A percentile compares a stretch with the other conserved stretches of the same genome.
phyloP scores from a whole-genome alignment of 2,329 filamentous ascomycete genomes.

The Monilinia laxa region DNA sequence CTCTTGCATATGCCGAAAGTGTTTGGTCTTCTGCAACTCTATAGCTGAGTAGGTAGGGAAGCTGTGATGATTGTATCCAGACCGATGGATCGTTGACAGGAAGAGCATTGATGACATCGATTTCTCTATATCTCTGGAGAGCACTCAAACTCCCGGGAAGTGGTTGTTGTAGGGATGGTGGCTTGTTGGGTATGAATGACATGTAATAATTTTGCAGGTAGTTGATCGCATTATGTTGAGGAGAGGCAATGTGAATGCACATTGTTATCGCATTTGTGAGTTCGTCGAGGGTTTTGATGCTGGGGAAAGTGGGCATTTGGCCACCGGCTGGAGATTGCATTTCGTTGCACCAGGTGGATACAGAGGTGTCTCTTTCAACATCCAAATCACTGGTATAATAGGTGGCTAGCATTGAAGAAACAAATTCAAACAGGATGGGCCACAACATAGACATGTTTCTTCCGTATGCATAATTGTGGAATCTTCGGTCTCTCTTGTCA shows the following conservation, averaged over 20 bases:
- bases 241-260: constrained; percentile 53
- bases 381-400: constrained; percentile 40
- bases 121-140: constrained; percentile 18
- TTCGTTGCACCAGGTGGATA: constrained; percentile 46
- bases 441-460: constrained; percentile 49
- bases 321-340: constrained; percentile 42
- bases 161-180: constrained; percentile 42
- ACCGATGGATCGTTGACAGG: constrained; percentile 46
- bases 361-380: constrained; percentile 39
- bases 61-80: constrained; percentile 48
- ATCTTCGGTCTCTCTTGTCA: constrained; percentile 40
- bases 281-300: constrained; percentile 44
- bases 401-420: constrained; percentile 43
- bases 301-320: constrained; percentile 46
- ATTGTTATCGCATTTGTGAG: constrained; percentile 50
- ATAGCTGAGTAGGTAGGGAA: constrained; percentile 49
- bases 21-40: constrained; percentile 45
- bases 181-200: constrained; percentile 49
- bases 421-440: constrained; percentile 46
- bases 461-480: constrained; percentile 51
- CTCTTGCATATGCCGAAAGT: constrained; percentile 31
- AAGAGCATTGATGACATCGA: constrained; percentile 38
- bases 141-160: constrained; percentile 37
- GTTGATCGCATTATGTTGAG: constrained; percentile 52
- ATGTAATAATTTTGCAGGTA: constrained; percentile 54